Evolutionary conservation across 306 rosid species (phyloP).

Genomic region (Lithocarpus polystachyus): DNA sequence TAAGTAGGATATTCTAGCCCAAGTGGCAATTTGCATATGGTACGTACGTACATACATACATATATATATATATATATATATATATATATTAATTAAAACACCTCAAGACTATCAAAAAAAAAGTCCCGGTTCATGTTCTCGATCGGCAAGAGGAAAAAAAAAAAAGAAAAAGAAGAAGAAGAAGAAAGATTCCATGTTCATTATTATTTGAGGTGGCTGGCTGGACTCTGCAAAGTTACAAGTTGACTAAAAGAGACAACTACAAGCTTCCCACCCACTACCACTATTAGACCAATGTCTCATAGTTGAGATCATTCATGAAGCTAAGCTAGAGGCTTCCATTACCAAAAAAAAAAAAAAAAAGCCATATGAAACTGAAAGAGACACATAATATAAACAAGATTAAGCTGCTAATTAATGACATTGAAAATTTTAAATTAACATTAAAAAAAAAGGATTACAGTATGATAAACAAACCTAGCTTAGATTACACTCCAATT

Average conservation of each 20-base stretch:
- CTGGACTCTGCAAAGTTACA: not conserved
- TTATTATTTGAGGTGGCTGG: not conserved
- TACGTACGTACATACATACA: not conserved
- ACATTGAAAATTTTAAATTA: no score
- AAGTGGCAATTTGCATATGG: not conserved
- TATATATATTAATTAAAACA: not conserved
- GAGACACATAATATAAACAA: not conserved
- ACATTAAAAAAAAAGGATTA: not conserved
- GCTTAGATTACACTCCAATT: slow-evolving; percentile 12
- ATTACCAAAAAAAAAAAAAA: not conserved
- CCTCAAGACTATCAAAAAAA: not conserved
- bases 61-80: not conserved
- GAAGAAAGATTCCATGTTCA: not conserved
- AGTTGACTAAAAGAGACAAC: no score
- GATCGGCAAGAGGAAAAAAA: not conserved
- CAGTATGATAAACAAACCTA: not conserved
- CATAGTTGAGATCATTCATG: not conserved
- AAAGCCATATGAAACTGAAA: not conserved
- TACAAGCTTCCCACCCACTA: not conserved
- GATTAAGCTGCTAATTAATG: not conserved
- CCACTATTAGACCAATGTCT: not conserved
- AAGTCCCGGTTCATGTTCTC: not conserved
- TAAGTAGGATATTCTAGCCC: not conserved
- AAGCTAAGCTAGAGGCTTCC: not conserved
- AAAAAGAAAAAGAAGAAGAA: no score